Evolutionary conservation across 2,329 filamentous ascomycete species (phyloP).

Genomic region (Triangularia setosa): DNA sequence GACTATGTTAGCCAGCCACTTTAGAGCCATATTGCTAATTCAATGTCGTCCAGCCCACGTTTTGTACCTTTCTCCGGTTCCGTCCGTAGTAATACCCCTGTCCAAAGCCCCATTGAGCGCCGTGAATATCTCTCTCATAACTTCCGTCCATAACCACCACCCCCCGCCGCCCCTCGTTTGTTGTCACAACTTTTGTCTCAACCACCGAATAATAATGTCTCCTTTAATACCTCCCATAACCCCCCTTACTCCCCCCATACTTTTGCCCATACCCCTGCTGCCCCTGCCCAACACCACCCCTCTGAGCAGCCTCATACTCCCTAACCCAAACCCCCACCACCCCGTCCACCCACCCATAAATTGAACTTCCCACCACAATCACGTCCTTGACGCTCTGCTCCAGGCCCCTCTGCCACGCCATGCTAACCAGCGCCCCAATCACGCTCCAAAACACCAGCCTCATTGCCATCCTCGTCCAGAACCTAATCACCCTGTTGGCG

Average conservation of each 20-base stretch:
- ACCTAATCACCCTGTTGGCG: conserved; percentile 68
- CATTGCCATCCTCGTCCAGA: conserved; percentile 67
- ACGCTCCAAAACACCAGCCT: conserved; percentile 61
- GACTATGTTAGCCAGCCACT: neutral
- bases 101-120: no score
- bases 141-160: no score
- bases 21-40: neutral
- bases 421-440: conserved; percentile 50
- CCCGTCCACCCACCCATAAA: conserved; percentile 45
- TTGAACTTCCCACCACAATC: conserved; percentile 36
- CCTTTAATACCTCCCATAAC: neutral
- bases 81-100: neutral
- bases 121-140: no score
- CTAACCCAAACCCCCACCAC: conserved; percentile 52
- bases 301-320: conserved; percentile 48
- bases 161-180: no score
- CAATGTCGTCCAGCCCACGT: neutral
- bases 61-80: neutral
- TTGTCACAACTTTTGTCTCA: no score
- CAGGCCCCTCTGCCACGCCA: conserved; percentile 62
- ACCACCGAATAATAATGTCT: no score
- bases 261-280: neutral
- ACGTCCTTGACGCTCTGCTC: conserved; percentile 61
- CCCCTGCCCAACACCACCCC: neutral
- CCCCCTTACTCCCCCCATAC: no score